These are phyloP conservation scores for Vaccinium macrocarpon DNA, from an alignment of 148 eudicot genomes.

Conservation along the genomic window DNA sequence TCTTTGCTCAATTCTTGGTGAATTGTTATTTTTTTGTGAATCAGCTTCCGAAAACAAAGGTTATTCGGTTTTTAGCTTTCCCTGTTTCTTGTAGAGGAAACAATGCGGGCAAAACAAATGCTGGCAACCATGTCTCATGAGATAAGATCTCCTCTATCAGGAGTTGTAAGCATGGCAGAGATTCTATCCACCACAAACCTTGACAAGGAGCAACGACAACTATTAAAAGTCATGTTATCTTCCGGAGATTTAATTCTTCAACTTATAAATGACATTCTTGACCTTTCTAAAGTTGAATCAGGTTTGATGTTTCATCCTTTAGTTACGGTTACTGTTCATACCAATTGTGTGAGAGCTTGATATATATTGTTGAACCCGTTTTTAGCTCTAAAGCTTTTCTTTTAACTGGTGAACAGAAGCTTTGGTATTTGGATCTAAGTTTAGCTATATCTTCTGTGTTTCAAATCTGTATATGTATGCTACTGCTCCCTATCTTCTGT, in stretches of 20 bases:
- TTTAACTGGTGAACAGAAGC: background rate
- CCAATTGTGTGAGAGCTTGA: background rate
- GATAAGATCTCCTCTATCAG: constrained; percentile 89
- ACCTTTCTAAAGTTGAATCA: constrained; percentile 93
- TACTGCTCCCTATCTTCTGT: background rate
- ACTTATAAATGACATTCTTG: constrained; percentile 92
- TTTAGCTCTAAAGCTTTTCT: background rate
- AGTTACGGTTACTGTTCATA: background rate
- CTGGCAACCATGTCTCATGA: constrained; percentile 98
- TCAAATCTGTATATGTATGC: background rate
- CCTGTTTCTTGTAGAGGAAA: constrained; percentile 64
- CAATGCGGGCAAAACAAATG: constrained; percentile 94
- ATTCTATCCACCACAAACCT: constrained; percentile 71
- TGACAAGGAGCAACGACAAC: constrained; percentile 66
- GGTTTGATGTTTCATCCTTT: constrained; percentile 40
- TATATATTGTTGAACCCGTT: background rate
- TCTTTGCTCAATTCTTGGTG: background rate
- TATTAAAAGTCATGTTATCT: constrained; percentile 79
- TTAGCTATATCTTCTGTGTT: background rate
- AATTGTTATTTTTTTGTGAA: background rate
- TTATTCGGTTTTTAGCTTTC: background rate
- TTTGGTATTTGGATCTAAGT: background rate
- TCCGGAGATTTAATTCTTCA: constrained; percentile 91
- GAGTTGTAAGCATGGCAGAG: constrained; percentile 94
- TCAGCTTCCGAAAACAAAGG: background rate